These are phyloP conservation scores for Kodamaea jinghongensis DNA, from an alignment of 805 yeast species.

Conservation along the genomic window DNA sequence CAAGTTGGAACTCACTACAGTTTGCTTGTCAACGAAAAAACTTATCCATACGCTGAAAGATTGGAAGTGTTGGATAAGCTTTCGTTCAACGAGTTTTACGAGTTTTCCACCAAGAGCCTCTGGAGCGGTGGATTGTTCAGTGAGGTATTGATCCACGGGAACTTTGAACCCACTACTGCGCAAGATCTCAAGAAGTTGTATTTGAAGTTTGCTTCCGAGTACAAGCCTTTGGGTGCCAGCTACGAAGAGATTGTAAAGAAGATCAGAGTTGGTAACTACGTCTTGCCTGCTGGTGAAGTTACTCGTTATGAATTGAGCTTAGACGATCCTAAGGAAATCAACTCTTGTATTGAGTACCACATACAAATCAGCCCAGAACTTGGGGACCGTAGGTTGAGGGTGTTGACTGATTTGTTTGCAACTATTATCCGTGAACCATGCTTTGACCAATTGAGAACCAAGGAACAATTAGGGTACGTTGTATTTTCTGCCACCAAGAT, in stretches of 20 bases:
- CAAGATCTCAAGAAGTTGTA: constrained; percentile 45
- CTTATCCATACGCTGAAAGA: constrained; percentile 66
- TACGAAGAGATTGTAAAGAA: background rate
- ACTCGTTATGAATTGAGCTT: constrained; percentile 49
- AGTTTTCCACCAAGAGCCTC: constrained; percentile 44
- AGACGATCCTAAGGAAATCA: constrained; percentile 68
- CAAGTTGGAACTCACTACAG: constrained; percentile 67
- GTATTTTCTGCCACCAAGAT: constrained; percentile 75
- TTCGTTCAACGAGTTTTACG: constrained; percentile 47
- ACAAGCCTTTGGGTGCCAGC: constrained; percentile 1
- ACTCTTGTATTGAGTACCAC: constrained; percentile 79
- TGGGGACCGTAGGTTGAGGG: constrained; percentile 34
- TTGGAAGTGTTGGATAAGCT: constrained; percentile 44
- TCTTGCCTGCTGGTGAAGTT: constrained; percentile 37
- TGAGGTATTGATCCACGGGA: constrained; percentile 80
- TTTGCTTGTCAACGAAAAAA: constrained; percentile 65
- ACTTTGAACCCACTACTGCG: constrained; percentile 55
- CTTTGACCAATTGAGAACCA: constrained; percentile 84
- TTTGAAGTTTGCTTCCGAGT: constrained; percentile 6
- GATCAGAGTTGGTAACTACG: constrained; percentile 32
- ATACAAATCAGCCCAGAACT: constrained; percentile 57
- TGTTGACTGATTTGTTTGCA: constrained; percentile 59
- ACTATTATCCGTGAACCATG: constrained; percentile 84
- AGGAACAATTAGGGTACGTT: constrained; percentile 93
- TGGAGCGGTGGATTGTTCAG: constrained; percentile 58